A percentile compares a stretch with the other conserved stretches of the same genome.
Evolutionary conservation across 2,329 filamentous ascomycete species (phyloP).

Genomic region (Phialophora macrospora): DNA sequence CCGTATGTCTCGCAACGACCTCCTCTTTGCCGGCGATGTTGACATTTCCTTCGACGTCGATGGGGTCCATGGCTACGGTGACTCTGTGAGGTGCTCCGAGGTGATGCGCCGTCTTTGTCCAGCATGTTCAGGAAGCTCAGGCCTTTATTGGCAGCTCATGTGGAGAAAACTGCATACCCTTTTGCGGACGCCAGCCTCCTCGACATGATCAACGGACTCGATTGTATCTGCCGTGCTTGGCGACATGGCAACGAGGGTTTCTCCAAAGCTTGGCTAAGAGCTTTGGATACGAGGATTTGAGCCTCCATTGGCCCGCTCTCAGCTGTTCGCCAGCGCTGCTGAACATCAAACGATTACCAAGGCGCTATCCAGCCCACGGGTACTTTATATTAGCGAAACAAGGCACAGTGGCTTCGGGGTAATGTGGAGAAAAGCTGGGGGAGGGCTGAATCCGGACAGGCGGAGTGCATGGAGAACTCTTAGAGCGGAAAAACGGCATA

Average conservation of each 20-base stretch:
- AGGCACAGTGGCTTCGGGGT: background rate
- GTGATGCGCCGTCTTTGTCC: background rate
- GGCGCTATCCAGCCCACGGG: background rate
- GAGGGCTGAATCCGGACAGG: background rate
- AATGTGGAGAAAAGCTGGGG: conserved; percentile 10
- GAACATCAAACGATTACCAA: background rate
- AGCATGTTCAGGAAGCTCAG: background rate
- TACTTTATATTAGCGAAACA: conserved; percentile 1
- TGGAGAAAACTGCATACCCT: background rate
- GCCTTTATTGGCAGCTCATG: background rate
- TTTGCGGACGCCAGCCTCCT: conserved; percentile 3
- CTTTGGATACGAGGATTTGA: background rate
- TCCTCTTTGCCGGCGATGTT: conserved; percentile 20
- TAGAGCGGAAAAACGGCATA: background rate
- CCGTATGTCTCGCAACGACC: conserved; percentile 11
- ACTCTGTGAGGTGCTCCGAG: background rate
- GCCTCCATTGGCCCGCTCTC: conserved; percentile 4
- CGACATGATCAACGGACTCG: background rate
- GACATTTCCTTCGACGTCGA: conserved; percentile 24
- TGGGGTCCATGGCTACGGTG: conserved; percentile 18
- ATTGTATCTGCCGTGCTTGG: conserved; percentile 5
- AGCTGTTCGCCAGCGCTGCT: background rate
- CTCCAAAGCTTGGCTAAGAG: background rate
- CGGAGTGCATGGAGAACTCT: background rate
- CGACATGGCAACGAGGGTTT: background rate